phyloP scores from a whole-genome alignment of 768 basidiomycete genomes.

The Nidularia sp. region DNA sequence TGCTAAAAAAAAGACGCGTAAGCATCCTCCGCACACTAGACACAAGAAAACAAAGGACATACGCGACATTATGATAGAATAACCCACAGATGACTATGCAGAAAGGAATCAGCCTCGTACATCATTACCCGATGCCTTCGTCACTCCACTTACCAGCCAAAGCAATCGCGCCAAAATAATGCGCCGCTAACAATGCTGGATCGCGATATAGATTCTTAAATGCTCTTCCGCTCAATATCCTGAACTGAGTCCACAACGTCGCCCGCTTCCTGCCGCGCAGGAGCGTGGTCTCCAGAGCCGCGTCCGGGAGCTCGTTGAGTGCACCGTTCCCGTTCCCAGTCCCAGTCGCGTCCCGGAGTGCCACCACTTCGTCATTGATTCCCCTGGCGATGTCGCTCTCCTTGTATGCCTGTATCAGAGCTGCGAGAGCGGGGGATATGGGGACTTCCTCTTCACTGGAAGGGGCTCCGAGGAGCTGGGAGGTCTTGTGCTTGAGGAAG shows the following conservation, averaged over 20 bases:
- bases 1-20: constrained; percentile 29
- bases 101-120: constrained; percentile 3
- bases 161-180: constrained; percentile 81
- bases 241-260: constrained; percentile 86
- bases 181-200: constrained; percentile 85
- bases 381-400: constrained; percentile 59
- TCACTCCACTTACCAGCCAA: constrained; percentile 65
- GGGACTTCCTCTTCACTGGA: constrained; percentile 21
- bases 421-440: constrained; percentile 57
- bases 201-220: constrained; percentile 99
- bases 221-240: constrained; percentile 89
- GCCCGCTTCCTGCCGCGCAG: constrained; percentile 77
- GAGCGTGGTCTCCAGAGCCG: constrained; percentile 61
- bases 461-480: constrained; percentile 67
- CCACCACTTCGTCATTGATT: constrained; percentile 61
- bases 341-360: constrained; percentile 25
- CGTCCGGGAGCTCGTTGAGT: constrained; percentile 55
- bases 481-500: constrained; percentile 69
- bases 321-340: neutral
- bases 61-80: constrained; percentile 87
- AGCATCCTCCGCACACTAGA: neutral
- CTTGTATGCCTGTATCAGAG: constrained; percentile 71
- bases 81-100: constrained; percentile 81
- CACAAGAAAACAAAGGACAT: constrained; percentile 16
- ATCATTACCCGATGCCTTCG: neutral